Percentiles rank a stretch among this genome's conserved stretches.
These are phyloP conservation scores for Diaporthe destruens DNA, from an alignment of 2,329 filamentous ascomycete genomes.

Conservation along the genomic window DNA sequence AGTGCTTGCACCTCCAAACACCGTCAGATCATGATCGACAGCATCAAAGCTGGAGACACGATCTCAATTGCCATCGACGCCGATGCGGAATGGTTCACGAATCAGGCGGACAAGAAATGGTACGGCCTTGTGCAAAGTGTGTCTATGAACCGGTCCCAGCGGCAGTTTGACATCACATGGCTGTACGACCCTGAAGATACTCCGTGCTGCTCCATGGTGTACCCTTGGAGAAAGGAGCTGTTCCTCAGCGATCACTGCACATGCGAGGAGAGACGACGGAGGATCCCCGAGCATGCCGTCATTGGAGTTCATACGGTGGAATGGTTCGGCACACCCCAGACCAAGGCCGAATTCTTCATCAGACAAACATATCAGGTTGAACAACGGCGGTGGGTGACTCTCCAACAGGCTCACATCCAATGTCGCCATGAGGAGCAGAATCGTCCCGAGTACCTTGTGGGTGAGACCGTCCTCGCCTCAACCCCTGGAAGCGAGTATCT, in stretches of 20 bases:
- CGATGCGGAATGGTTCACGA: conserved; percentile 67
- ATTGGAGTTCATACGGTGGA: conserved; percentile 68
- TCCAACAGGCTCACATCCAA: conserved; percentile 65
- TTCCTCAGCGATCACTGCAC: conserved; percentile 84
- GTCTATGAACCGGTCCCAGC: conserved; percentile 47
- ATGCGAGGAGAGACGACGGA: conserved; percentile 61
- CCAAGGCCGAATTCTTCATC: conserved; percentile 71
- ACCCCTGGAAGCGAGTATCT: conserved; percentile 54
- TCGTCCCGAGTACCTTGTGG: conserved; percentile 55
- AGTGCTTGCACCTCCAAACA: background rate
- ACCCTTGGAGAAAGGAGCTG: conserved; percentile 78
- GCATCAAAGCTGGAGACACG: conserved; percentile 60
- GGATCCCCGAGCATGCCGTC: conserved; percentile 68
- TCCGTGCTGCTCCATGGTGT: conserved; percentile 74
- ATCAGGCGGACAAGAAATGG: conserved; percentile 68
- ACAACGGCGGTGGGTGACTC: conserved; percentile 71
- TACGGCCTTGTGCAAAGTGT: conserved; percentile 77
- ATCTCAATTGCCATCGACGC: conserved; percentile 62
- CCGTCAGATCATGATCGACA: conserved; percentile 45
- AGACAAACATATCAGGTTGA: conserved; percentile 75
- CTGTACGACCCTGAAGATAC: conserved; percentile 80
- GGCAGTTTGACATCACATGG: conserved; percentile 76
- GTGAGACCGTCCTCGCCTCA: conserved; percentile 71
- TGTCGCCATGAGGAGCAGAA: conserved; percentile 59
- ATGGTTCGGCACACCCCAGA: conserved; percentile 65